Percentiles rank a stretch among this genome's conserved stretches.
Conservation (phyloP, 1,284 basidiomycete genomes). For the Malassezia equina region DNA sequence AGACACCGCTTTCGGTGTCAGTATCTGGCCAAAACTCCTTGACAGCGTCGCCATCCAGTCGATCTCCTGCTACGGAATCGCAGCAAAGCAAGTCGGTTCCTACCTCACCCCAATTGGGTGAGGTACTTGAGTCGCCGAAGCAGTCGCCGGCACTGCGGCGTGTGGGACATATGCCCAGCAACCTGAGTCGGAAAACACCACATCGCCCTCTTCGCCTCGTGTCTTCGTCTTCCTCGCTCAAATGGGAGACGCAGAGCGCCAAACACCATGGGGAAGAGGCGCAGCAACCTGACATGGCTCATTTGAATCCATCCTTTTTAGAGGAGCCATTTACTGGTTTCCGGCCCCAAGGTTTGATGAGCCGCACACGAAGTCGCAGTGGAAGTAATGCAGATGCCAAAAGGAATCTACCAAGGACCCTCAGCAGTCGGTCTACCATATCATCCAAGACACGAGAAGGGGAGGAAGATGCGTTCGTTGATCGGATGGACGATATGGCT, state of each 20-base stretch:
- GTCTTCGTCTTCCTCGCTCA: conserved; percentile 10
- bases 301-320: background rate
- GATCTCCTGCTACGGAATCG: background rate
- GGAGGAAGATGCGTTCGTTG: background rate
- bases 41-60: background rate
- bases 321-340: conserved; percentile 13
- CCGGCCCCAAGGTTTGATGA: conserved; percentile 3
- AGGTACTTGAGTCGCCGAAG: background rate
- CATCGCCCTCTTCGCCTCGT: conserved; percentile 1
- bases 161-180: conserved; percentile 8
- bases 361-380: conserved; percentile 13
- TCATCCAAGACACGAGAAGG: background rate
- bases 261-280: background rate
- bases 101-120: background rate
- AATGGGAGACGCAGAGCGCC: background rate
- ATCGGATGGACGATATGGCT: background rate
- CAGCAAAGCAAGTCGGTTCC: background rate
- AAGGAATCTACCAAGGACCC: background rate
- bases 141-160: conserved; percentile 10
- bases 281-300: background rate
- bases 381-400: conserved; percentile 5
- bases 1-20: background rate
- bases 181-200: background rate
- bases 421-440: background rate
- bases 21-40: background rate